These are phyloP conservation scores for Berberis thunbergii DNA, from an alignment of 164 flowering plant genomes.

Conservation along the genomic window DNA sequence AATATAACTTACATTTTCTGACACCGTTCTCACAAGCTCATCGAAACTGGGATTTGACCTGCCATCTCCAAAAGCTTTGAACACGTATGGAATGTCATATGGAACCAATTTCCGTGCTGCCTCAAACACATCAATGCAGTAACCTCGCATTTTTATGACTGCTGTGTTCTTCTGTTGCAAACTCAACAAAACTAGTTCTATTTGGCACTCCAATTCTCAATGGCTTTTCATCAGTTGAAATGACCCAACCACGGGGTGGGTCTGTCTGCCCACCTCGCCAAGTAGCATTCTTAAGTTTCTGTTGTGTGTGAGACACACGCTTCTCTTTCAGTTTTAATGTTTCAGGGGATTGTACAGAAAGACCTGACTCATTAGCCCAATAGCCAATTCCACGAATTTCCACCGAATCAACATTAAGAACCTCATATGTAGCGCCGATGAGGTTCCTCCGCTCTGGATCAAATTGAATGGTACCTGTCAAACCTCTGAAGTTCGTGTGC, in stretches of 20 bases:
- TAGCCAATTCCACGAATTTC: slow-evolving; percentile 38
- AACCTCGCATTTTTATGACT: slow-evolving; percentile 39
- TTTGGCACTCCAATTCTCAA: slow-evolving; percentile 56
- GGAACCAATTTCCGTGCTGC: slow-evolving; percentile 48
- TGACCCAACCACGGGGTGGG: slow-evolving; percentile 69
- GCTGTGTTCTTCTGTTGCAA: slow-evolving; percentile 27
- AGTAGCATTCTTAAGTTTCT: slow-evolving; percentile 30
- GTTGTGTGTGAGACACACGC: slow-evolving; percentile 11
- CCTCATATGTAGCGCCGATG: slow-evolving; percentile 31
- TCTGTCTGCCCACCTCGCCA: slow-evolving; percentile 59
- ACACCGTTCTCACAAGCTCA: slow-evolving; percentile 44
- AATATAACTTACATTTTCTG: slow-evolving; percentile 41
- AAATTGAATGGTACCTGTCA: slow-evolving; percentile 47
- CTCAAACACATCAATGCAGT: slow-evolving; percentile 65
- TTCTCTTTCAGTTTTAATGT: slow-evolving; percentile 4
- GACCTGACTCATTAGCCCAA: slow-evolving; percentile 48
- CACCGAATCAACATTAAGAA: slow-evolving; percentile 32
- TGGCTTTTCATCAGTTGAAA: slow-evolving; percentile 37
- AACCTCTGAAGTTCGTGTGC: slow-evolving; percentile 43
- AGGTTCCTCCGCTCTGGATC: slow-evolving; percentile 28
- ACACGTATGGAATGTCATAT: slow-evolving; percentile 44
- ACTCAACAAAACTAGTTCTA: slow-evolving; percentile 47
- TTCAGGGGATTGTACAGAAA: slow-evolving; percentile 42
- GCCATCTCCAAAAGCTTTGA: slow-evolving; percentile 58
- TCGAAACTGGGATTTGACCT: slow-evolving; percentile 46